A percentile compares a stretch with the other conserved stretches of the same genome.
These are phyloP conservation scores for Epichloe coenophiala DNA, from an alignment of 2,329 filamentous ascomycete genomes.

Conservation along the genomic window DNA sequence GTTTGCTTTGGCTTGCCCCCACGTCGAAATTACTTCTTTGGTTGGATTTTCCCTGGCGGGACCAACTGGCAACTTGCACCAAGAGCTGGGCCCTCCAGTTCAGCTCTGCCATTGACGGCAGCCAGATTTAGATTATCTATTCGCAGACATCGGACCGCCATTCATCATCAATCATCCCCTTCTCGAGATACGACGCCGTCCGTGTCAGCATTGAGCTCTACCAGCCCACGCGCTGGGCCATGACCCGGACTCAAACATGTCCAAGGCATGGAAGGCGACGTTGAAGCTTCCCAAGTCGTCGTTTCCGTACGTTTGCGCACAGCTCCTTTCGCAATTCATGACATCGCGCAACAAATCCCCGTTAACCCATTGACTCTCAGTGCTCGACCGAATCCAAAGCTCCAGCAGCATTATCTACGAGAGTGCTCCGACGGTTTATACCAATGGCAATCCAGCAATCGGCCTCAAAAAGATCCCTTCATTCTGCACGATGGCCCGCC, in stretches of 20 bases:
- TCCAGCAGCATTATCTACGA: conserved; percentile 48
- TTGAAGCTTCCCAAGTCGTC: conserved; percentile 61
- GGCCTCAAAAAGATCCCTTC: conserved; percentile 49
- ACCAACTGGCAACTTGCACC: no score
- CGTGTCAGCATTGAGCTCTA: background rate
- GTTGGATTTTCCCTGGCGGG: no score
- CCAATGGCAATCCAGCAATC: conserved; percentile 59
- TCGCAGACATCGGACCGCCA: no score
- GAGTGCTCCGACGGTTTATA: conserved; percentile 82
- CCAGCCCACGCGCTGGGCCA: conserved; percentile 9
- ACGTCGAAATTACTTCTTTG: background rate
- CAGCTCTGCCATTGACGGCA: no score
- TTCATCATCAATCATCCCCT: no score
- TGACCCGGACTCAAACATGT: conserved; percentile 21
- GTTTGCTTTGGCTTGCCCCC: background rate
- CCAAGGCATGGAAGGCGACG: conserved; percentile 59
- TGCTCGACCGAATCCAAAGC: conserved; percentile 35
- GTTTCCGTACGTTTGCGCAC: conserved; percentile 48
- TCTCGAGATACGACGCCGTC: no score
- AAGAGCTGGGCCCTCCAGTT: no score
- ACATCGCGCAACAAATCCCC: background rate
- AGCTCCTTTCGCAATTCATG: background rate
- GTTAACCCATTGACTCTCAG: conserved; percentile 20
- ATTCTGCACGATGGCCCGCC: conserved; percentile 90
- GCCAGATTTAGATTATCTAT: no score